Conservation (phyloP, 176 grass and related monocot species). For the Melocanna baccifera region DNA sequence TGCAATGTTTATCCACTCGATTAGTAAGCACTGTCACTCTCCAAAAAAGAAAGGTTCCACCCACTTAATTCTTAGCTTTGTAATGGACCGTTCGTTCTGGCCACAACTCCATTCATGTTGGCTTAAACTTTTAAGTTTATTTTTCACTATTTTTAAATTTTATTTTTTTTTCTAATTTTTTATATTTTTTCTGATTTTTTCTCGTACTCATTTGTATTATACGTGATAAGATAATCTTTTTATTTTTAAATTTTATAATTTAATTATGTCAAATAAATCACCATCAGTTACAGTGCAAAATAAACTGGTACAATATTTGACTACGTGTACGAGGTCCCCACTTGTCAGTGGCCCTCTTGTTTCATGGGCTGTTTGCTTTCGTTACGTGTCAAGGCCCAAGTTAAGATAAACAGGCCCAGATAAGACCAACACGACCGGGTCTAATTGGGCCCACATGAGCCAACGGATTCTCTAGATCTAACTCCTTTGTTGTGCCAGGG, state of each 20-base stretch:
- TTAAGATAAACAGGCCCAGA: background rate
- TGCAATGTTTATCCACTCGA: background rate
- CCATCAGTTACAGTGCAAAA: no score
- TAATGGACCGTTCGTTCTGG: background rate
- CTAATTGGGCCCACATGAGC: background rate
- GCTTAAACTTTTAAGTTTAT: no score
- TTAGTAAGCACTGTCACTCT: background rate
- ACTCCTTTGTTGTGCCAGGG: background rate
- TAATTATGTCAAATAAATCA: no score
- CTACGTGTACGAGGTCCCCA: background rate
- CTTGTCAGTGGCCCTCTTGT: background rate
- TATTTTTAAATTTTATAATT: no score
- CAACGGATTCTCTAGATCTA: background rate
- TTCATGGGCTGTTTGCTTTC: background rate
- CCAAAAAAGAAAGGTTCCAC: background rate
- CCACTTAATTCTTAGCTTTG: background rate
- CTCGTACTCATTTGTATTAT: no score
- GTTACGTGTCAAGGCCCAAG: background rate
- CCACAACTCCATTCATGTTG: no score
- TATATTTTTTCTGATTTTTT: no score
- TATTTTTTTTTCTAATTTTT: no score
- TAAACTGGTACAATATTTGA: no score
- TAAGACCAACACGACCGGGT: background rate
- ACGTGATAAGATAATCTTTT: no score
- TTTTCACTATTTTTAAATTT: no score